Percentiles rank a stretch among this genome's conserved stretches.
Evolutionary conservation across 805 yeast genomes (phyloP).

Genomic region (Candida sonorensis): DNA sequence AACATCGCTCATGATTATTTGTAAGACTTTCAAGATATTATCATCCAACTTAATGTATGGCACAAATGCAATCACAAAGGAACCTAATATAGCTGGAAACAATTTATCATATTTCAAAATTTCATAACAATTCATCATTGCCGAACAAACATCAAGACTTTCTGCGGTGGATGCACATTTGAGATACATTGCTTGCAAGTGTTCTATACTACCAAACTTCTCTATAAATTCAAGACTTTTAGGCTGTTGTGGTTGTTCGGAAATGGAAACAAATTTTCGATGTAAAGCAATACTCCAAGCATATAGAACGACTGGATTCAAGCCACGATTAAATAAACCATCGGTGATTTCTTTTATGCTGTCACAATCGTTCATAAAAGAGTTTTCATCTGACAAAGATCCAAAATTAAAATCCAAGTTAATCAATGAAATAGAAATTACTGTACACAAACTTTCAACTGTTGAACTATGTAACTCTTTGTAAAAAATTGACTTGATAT

Average conservation of each 20-base stretch:
- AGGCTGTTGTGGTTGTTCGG: conserved; percentile 3
- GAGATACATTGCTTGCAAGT: conserved; percentile 21
- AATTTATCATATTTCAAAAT: conserved; percentile 42
- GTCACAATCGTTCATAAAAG: conserved; percentile 37
- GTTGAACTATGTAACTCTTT: conserved; percentile 14
- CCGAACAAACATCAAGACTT: conserved; percentile 37
- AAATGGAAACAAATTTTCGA: conserved; percentile 32
- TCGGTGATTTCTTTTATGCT: conserved; percentile 23
- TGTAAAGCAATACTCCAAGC: conserved; percentile 62
- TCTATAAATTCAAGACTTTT: conserved; percentile 14
- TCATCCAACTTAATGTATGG: conserved; percentile 45
- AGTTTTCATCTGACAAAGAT: conserved; percentile 29
- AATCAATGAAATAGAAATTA: conserved; percentile 44
- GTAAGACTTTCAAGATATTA: conserved; percentile 34
- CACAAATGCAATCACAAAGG: conserved; percentile 36
- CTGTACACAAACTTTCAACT: conserved; percentile 41
- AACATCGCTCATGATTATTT: conserved; percentile 34
- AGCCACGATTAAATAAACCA: conserved; percentile 22
- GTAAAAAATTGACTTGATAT: conserved; percentile 21
- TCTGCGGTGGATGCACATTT: conserved; percentile 34
- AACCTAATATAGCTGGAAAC: conserved; percentile 43
- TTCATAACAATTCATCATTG: conserved; percentile 34
- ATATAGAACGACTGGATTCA: conserved; percentile 47
- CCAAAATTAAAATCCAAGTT: conserved; percentile 49
- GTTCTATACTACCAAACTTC: conserved; percentile 12